These are phyloP conservation scores for Neofusicoccum kwambonambiense DNA, from an alignment of 2,329 filamentous ascomycete species.

Conservation along the genomic window DNA sequence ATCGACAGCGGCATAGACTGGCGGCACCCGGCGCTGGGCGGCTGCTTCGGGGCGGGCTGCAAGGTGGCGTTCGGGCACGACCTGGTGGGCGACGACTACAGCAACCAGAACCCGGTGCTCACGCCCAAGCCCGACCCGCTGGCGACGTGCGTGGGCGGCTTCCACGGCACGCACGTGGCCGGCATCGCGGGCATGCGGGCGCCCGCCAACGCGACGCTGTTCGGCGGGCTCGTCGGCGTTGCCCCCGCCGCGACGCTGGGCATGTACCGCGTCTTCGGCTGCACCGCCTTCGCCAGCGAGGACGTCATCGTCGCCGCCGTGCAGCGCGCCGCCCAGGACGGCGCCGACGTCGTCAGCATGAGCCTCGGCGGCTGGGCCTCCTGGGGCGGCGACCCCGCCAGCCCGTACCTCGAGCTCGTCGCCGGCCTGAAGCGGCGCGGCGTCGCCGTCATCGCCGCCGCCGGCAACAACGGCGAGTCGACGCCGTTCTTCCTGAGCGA, in stretches of 20 bases:
- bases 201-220: not conserved
- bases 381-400: conserved; percentile 28
- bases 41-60: conserved; percentile 62
- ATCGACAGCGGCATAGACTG: conserved; percentile 56
- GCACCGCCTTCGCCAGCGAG: conserved; percentile 47
- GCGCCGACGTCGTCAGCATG: conserved; percentile 38
- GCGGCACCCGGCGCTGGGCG: conserved; percentile 62
- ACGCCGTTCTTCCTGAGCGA: conserved; percentile 49
- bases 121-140: conserved; percentile 50
- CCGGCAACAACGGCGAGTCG: conserved; percentile 51
- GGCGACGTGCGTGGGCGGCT: conserved; percentile 49
- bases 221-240: conserved; percentile 24
- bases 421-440: conserved; percentile 46
- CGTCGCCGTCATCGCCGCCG: conserved; percentile 51
- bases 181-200: not conserved
- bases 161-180: conserved; percentile 45
- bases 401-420: conserved; percentile 41
- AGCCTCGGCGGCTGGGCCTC: conserved; percentile 28
- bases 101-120: conserved; percentile 35
- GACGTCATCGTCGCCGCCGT: conserved; percentile 62
- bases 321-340: conserved; percentile 58
- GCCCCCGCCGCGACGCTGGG: conserved; percentile 54
- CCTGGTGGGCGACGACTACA: conserved; percentile 55
- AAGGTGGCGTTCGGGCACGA: conserved; percentile 60
- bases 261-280: conserved; percentile 60